Evolutionary conservation across 2,329 filamentous ascomycete species (phyloP), one percentile per base, ranked within the genome.

Genomic region (Colletotrichum brevisporum): DNA sequence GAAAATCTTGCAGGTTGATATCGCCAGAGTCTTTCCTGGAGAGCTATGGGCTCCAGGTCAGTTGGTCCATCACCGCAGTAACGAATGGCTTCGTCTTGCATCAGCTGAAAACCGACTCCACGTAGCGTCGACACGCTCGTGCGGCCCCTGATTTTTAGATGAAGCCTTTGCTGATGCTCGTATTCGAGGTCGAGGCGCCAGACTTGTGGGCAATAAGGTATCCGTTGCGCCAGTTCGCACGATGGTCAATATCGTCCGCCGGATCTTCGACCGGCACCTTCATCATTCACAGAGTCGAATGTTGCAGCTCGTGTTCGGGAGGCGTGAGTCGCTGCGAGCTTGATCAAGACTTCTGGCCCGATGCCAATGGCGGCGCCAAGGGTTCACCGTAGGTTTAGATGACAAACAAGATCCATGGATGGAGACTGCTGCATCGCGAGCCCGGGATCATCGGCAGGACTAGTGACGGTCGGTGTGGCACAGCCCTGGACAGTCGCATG

Each of bases 371-470:
- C 18, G 12, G 24, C 24, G 66, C 66, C 55, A 66, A 69, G 62
- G 18, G 31, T 27, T 58, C 36, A 50, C 36, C 55, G 66, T 60
- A 39, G 50, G n/a, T 55, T 52, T 53, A 43, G 15, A 57, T 67
- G 62, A 52, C 56, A 67, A 61, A 67, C 24, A 52, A 52, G 45
- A 69, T 69, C 51, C 67, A 69, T 67, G 39, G 62, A 67, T 48
- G 67, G 62, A 69, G 51, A 36, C 24, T 18, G 41, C 3, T 39
- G 59, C 62, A 61, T 67, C 31, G 27, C 39, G 52, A 51, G 56
- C 26, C 67, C 51, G 62, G 67, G 21, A 56, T 60, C 10, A 55
- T 57, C 67, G 67, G 67, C 62, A 67, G 43, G 18, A 21, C 43
- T 67, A 69, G 55, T 53, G 36, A 16, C 16, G 41, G 43, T 61